A percentile compares a stretch with the other conserved stretches of the same genome.
Conservation (phyloP, 2,329 filamentous ascomycete species). For the Sporothrix luriei region DNA sequence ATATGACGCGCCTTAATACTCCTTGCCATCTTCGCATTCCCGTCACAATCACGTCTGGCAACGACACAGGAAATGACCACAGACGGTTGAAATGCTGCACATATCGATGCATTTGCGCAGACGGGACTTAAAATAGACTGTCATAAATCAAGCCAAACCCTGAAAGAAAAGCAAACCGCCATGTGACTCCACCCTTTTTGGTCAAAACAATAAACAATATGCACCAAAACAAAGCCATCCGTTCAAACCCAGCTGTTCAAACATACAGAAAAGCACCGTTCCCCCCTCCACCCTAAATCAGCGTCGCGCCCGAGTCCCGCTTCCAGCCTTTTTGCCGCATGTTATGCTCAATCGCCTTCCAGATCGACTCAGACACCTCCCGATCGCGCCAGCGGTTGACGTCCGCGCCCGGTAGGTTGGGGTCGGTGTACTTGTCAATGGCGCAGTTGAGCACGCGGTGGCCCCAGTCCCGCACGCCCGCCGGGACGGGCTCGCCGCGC, state of each 20-base stretch:
- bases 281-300: conserved; percentile 45
- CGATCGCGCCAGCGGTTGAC: conserved; percentile 77
- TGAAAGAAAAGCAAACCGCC: conserved; percentile 16
- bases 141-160: conserved; percentile 4
- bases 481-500: conserved; percentile 78
- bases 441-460: conserved; percentile 75
- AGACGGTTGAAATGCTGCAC: neutral
- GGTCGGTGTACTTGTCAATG: conserved; percentile 80
- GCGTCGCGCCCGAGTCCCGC: conserved; percentile 66
- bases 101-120: neutral
- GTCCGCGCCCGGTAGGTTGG: conserved; percentile 50
- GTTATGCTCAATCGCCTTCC: conserved; percentile 82
- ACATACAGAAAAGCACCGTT: neutral
- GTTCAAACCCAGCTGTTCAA: conserved; percentile 9
- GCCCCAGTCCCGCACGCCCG: conserved; percentile 80
- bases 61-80: neutral
- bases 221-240: conserved; percentile 8
- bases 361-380: conserved; percentile 90
- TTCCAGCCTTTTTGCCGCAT: conserved; percentile 87
- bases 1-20: neutral
- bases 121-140: neutral
- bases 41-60: neutral
- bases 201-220: neutral
- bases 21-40: neutral
- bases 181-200: conserved; percentile 20